phyloP scores from a whole-genome alignment of 1,284 basidiomycete genomes.

The Austroboletus rostrupii region DNA sequence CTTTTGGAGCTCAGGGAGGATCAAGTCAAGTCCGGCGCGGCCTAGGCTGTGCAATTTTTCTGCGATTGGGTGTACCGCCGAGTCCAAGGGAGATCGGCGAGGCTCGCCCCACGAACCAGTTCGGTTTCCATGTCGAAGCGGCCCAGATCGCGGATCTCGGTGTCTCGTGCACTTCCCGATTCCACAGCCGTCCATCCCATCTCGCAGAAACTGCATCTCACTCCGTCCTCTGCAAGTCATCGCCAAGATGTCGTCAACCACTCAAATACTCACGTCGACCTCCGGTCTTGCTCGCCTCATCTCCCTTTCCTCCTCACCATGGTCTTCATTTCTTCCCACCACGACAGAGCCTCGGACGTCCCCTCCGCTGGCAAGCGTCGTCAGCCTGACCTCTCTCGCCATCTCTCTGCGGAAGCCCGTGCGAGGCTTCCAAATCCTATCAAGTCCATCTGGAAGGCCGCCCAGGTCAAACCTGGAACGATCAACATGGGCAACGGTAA shows the following conservation, averaged over 20 bases:
- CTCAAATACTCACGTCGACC: neutral
- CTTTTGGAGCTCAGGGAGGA: too few relatives aligned
- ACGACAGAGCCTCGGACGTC: slow-evolving; percentile 12
- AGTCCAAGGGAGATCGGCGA: too few relatives aligned
- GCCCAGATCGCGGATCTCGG: neutral
- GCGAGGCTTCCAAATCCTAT: slow-evolving; percentile 30
- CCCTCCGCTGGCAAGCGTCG: slow-evolving; percentile 18
- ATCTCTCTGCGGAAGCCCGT: slow-evolving; percentile 29
- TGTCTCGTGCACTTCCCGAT: slow-evolving; percentile 6
- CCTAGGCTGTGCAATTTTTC: too few relatives aligned
- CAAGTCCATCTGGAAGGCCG: slow-evolving; percentile 32
- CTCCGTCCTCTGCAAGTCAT: too few relatives aligned
- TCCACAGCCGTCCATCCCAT: too few relatives aligned
- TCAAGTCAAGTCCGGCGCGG: too few relatives aligned
- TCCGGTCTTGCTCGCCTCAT: neutral
- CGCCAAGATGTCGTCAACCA: too few relatives aligned
- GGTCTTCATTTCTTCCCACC: slow-evolving; percentile 22
- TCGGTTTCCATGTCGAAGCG: slow-evolving; percentile 9
- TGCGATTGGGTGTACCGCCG: too few relatives aligned
- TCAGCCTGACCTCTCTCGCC: slow-evolving; percentile 29
- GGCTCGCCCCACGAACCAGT: slow-evolving; percentile 10
- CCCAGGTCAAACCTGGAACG: slow-evolving; percentile 32
- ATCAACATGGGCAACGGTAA: slow-evolving; percentile 34
- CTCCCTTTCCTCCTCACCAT: slow-evolving; percentile 8
- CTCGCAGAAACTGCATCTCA: too few relatives aligned